Conservation (phyloP, 108 stramenopile species). For the Epithemia pelagica region DNA sequence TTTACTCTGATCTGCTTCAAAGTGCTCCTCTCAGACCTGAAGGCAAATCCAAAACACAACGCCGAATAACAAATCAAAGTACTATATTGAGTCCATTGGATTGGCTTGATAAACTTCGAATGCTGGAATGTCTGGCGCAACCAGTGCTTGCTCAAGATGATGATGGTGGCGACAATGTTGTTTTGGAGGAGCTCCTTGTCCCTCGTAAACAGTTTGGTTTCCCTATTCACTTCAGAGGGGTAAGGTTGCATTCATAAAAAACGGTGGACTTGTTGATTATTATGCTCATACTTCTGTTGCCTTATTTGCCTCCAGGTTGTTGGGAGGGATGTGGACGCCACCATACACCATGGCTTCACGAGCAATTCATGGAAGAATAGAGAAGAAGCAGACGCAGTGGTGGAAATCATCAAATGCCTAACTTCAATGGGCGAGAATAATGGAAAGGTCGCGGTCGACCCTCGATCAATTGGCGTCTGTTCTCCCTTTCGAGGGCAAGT, state of each 20-base stretch:
- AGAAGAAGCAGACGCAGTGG: slow-evolving; percentile 37
- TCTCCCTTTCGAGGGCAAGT: slow-evolving; percentile 70
- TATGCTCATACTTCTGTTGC: no score
- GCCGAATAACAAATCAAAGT: neutral
- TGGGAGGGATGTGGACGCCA: slow-evolving; percentile 39
- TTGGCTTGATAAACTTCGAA: slow-evolving; percentile 37
- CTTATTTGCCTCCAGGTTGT: no score
- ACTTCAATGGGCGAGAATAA: slow-evolving; percentile 14
- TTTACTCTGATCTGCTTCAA: slow-evolving; percentile 53
- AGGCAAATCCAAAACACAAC: neutral
- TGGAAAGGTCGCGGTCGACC: slow-evolving; percentile 22
- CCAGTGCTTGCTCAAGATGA: slow-evolving; percentile 7
- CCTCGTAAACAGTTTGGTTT: slow-evolving; percentile 32
- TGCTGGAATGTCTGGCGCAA: slow-evolving; percentile 37
- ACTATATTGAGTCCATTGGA: slow-evolving; percentile 6
- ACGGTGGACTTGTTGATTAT: no score
- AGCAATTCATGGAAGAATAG: slow-evolving; percentile 63
- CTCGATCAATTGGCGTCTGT: slow-evolving; percentile 58
- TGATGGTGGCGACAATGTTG: slow-evolving; percentile 2
- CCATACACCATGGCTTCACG: slow-evolving; percentile 38
- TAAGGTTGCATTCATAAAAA: no score
- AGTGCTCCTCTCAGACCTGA: slow-evolving; percentile 9
- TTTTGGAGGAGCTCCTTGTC: slow-evolving; percentile 1
- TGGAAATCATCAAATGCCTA: slow-evolving; percentile 29
- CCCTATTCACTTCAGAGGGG: slow-evolving; percentile 68